phyloP scores from a whole-genome alignment of 768 basidiomycete species.

The Hysterangium stoloniferum region DNA sequence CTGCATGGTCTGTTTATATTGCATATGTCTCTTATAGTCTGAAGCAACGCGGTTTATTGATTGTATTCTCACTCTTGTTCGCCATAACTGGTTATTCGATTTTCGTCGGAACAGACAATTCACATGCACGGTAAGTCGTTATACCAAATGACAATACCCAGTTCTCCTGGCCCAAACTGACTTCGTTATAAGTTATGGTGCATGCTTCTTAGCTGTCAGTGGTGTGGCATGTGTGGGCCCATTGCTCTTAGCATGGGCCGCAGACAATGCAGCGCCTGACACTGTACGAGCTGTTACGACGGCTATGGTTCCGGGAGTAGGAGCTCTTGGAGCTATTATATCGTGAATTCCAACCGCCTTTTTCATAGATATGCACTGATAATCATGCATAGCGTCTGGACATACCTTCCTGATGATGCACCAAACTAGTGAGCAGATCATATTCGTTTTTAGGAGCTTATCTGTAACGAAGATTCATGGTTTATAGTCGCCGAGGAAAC shows the following conservation, averaged over 20 bases:
- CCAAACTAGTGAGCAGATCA: slow-evolving; percentile 28
- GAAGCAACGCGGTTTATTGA: slow-evolving; percentile 28
- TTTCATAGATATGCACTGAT: neutral
- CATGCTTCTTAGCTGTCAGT: slow-evolving; percentile 37
- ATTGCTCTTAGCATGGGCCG: slow-evolving; percentile 38
- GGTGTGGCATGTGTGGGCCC: slow-evolving; percentile 35
- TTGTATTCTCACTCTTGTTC: slow-evolving; percentile 29
- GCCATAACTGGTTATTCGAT: slow-evolving; percentile 39
- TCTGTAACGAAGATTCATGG: no score
- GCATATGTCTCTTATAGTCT: slow-evolving; percentile 25
- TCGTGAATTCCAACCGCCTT: slow-evolving; percentile 30
- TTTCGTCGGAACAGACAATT: slow-evolving; percentile 33
- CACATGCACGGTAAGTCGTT: slow-evolving; percentile 28
- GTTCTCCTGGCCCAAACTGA: neutral
- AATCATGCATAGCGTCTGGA: slow-evolving; percentile 33
- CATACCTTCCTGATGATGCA: slow-evolving; percentile 38
- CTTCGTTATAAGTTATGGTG: slow-evolving; percentile 32
- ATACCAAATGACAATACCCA: neutral
- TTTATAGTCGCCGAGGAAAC: slow-evolving; percentile 35
- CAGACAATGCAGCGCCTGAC: slow-evolving; percentile 43
- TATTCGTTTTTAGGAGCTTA: neutral
- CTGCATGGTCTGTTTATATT: slow-evolving; percentile 31
- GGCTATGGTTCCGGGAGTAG: slow-evolving; percentile 37
- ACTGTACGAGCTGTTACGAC: slow-evolving; percentile 40
- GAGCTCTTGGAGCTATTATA: slow-evolving; percentile 37